Evolutionary conservation across 305 asterid species (phyloP), one percentile per base, ranked within the genome.

Genomic region (Plantago lanceolata): DNA sequence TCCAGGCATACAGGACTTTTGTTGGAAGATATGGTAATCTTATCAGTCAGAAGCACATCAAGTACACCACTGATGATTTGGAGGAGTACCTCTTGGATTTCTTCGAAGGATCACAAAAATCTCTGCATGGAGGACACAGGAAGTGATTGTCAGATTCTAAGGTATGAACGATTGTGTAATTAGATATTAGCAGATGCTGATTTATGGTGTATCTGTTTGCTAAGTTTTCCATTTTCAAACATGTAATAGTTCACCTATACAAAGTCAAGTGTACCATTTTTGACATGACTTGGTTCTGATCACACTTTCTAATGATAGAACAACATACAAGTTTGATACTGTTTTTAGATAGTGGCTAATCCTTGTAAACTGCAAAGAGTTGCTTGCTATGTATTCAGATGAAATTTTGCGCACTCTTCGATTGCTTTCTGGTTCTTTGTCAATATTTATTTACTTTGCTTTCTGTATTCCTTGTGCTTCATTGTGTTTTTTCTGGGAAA

Each of bases 1-100:
- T 93, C 40, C 97, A 85, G 78, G 99, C 90, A 24, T 90, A 93
- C 59, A 72, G 97, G 3, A 83, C 97, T 0, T 93, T 85, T 44
- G 94, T 87, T 2, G 99, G 99, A 67, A 76, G 99, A 59, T 90
- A 93, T 45, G 35, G 54, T 48, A 78, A 69, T 57, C 77, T 84
- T 65, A 62, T 90, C 9, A 89, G 94, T 57, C 97, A 93, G 47
- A 93, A 82, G 80, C 81, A 87, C 64, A 84, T 93, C 44, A 93
- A 84, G 74, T 93, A 93, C 63, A 79, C 56, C 35, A 90, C 99
- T 14, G 96, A 93, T 73, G 97, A 90, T 71, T 76, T 93, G 47
- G 92, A 90, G 77, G 79, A 67, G 65, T 72, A 58, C 47, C 78
- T 93, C 14, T 64, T 85, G 68, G 89, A 87, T 83, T 80, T 90